Evolutionary conservation across 2,329 filamentous ascomycete genomes (phyloP).

Genomic region (Phaeosphaeriaceae sp.): DNA sequence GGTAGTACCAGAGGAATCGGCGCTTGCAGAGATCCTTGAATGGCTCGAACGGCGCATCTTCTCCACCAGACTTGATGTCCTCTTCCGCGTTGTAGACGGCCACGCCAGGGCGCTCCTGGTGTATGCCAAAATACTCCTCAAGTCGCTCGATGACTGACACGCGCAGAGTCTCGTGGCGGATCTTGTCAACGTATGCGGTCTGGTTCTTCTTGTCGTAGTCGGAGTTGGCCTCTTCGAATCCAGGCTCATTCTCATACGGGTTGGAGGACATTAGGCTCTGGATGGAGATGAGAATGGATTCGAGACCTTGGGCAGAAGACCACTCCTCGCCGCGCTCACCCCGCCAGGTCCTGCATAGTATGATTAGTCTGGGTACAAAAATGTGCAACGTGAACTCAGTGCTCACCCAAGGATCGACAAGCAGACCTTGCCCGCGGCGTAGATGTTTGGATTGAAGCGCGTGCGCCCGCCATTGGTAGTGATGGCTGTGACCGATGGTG

Average conservation of each 20-base stretch:
- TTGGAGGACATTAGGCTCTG: conserved; percentile 95
- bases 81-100: conserved; percentile 61
- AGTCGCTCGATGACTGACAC: conserved; percentile 86
- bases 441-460: conserved; percentile 97
- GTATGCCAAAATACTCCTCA: conserved; percentile 78
- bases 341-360: conserved; percentile 78
- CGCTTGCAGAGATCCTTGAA: conserved; percentile 92
- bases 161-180: conserved; percentile 87
- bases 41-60: conserved; percentile 76
- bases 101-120: conserved; percentile 46
- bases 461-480: conserved; percentile 90
- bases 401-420: conserved; percentile 86
- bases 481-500: conserved; percentile 68
- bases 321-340: conserved; percentile 91
- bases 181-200: conserved; percentile 82
- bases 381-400: background rate
- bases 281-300: conserved; percentile 93
- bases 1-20: conserved; percentile 94
- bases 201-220: conserved; percentile 76
- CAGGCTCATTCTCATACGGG: conserved; percentile 95
- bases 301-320: conserved; percentile 94
- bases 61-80: conserved; percentile 52
- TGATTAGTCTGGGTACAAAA: background rate
- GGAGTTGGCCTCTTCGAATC: conserved; percentile 79
- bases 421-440: conserved; percentile 89